Conservation (phyloP, 495 filamentous ascomycete species). For the Annulohypoxylon stygium region DNA sequence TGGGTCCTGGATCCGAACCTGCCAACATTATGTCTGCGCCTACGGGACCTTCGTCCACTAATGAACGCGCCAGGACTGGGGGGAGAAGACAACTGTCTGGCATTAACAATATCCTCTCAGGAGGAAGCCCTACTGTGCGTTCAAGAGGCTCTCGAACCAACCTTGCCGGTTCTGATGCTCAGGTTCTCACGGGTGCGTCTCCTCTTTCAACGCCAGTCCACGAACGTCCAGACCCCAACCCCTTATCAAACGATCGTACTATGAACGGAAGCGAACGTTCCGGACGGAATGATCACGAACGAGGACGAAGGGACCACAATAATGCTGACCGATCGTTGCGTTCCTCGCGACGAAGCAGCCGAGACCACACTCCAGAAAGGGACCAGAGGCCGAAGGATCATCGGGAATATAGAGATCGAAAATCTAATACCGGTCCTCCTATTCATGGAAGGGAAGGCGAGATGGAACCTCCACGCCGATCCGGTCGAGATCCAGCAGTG, state of each 20-base stretch:
- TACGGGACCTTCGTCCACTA: constrained; percentile 61
- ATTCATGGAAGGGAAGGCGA: constrained; percentile 51
- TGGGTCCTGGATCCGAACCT: constrained; percentile 45
- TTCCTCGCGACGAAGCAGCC: constrained; percentile 58
- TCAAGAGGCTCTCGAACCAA: constrained; percentile 56
- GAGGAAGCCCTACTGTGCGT: constrained; percentile 53
- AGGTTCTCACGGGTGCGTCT: constrained; percentile 62
- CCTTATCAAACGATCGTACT: constrained; percentile 49
- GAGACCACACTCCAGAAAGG: constrained; percentile 56
- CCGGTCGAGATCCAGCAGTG: constrained; percentile 49
- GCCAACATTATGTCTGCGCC: constrained; percentile 56
- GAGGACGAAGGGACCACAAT: constrained; percentile 60
- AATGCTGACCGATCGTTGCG: constrained; percentile 58
- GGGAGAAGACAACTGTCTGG: constrained; percentile 61
- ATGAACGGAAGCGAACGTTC: constrained; percentile 55
- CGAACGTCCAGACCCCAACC: constrained; percentile 57
- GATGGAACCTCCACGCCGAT: constrained; percentile 49
- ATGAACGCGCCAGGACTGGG: constrained; percentile 61
- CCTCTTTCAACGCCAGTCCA: constrained; percentile 60
- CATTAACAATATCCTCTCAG: constrained; percentile 66
- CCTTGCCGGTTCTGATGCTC: constrained; percentile 61
- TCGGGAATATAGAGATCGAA: constrained; percentile 54
- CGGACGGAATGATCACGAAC: constrained; percentile 58
- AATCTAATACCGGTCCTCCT: constrained; percentile 48
- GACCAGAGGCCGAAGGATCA: constrained; percentile 58